Conservation (phyloP, 805 yeast species). For the Cephaloascus albidus region DNA sequence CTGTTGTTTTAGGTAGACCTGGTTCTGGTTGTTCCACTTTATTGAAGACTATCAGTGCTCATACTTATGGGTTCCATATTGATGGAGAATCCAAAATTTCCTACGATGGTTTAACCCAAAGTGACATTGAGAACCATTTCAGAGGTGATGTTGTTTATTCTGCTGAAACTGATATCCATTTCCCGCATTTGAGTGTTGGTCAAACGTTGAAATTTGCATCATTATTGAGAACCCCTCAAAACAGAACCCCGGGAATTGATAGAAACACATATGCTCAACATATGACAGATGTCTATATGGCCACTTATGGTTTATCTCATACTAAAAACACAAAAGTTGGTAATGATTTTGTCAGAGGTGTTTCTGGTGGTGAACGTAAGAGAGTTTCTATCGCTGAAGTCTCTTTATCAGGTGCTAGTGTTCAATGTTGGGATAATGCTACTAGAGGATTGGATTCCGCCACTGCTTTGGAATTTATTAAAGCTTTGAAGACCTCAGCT, state of each 20-base stretch:
- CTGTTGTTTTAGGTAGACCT: constrained; percentile 72
- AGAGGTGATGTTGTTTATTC: constrained; percentile 66
- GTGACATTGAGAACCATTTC: constrained; percentile 40
- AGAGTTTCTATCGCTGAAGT: constrained; percentile 47
- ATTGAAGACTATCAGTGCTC: constrained; percentile 48
- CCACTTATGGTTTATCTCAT: constrained; percentile 33
- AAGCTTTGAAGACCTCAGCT: constrained; percentile 51
- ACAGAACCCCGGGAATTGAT: constrained; percentile 50
- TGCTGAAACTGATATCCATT: constrained; percentile 61
- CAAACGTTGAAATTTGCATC: constrained; percentile 60
- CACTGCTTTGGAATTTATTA: constrained; percentile 55
- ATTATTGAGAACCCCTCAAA: constrained; percentile 49
- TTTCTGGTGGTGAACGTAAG: constrained; percentile 50
- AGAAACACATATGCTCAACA: constrained; percentile 47
- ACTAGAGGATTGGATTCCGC: constrained; percentile 69
- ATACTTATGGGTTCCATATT: constrained; percentile 50
- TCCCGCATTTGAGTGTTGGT: constrained; percentile 60
- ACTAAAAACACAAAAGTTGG: constrained; percentile 33
- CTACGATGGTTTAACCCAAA: constrained; percentile 46
- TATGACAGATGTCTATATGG: constrained; percentile 44
- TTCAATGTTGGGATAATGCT: constrained; percentile 60
- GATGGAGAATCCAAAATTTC: constrained; percentile 34
- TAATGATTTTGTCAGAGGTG: constrained; percentile 44
- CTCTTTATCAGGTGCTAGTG: constrained; percentile 34
- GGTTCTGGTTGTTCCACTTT: constrained; percentile 76